A percentile compares a stretch with the other conserved stretches of the same genome.
Evolutionary conservation across 2,329 filamentous ascomycete species (phyloP).

Genomic region (Mariannaea elegans): DNA sequence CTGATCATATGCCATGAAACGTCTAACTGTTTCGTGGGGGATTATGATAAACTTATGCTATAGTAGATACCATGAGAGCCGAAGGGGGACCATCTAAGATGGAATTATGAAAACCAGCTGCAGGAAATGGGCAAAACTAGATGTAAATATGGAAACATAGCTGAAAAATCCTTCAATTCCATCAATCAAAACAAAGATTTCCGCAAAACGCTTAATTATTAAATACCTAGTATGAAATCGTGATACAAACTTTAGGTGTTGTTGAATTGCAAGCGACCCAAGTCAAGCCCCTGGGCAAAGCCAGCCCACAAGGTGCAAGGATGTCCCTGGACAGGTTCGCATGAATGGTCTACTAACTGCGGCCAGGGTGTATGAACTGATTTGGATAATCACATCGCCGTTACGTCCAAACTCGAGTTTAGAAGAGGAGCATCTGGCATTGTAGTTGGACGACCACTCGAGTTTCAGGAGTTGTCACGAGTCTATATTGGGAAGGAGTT

Average conservation of each 20-base stretch:
- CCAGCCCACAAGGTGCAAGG: slow-evolving; percentile 3
- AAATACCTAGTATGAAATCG: no score
- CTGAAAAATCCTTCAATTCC: no score
- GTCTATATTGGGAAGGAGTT: not conserved
- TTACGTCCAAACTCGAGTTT: not conserved
- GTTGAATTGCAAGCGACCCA: not conserved
- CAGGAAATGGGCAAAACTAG: no score
- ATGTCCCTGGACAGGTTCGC: slow-evolving; percentile 14
- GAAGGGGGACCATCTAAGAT: no score
- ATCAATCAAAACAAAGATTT: no score
- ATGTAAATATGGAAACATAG: no score
- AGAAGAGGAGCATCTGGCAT: slow-evolving; percentile 2
- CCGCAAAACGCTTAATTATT: no score
- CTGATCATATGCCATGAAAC: slow-evolving; percentile 6
- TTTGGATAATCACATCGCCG: slow-evolving; percentile 3
- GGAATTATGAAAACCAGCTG: no score
- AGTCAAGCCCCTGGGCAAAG: not conserved
- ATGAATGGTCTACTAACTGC: slow-evolving; percentile 19
- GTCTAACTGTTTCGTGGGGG: slow-evolving; percentile 1
- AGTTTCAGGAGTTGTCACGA: slow-evolving; percentile 18
- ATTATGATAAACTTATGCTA: not conserved
- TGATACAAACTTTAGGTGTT: no score
- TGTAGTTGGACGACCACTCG: slow-evolving; percentile 4
- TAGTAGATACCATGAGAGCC: no score
- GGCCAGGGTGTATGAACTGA: slow-evolving; percentile 11